Evolutionary conservation across 371 early-diverging fungal genomes (phyloP), one percentile per base, ranked within the genome.

Genomic region (Mucor ambiguus): DNA sequence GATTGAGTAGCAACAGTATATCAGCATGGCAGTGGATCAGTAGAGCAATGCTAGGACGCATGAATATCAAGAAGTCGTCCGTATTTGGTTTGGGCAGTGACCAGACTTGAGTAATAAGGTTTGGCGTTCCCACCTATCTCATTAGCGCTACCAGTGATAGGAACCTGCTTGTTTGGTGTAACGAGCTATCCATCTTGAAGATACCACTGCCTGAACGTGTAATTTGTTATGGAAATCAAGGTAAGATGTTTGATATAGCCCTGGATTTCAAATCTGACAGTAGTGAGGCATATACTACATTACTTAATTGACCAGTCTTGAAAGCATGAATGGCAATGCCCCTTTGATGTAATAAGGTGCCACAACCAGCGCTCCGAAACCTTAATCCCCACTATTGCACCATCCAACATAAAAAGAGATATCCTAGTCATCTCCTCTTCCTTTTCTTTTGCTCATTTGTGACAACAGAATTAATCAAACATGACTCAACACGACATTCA

Each of bases 401-500:
- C 52, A 52, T 52, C 52, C 24, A 52, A 52, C 52, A 28, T 52
- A 52, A 52, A 52, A 52, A 24, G 52, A 52, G 52, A 52, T 52
- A 33, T n/a, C 14, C 28, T 38, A 14, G 38, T 7, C 7, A 24
- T 38, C 22, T 16, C 11, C 30, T 18, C n/a, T 52, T 61, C 26
- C 56, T 41, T 35, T 56, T 6, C 14, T 63, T 20, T 60, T 59
- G 11, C 29, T 48, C 38, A 22, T 57, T 5, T 22, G 14, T 14
- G 14, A 12, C 28, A 28, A 43, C n/a, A 33, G 7, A 12, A 35
- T 35, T 3, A 20, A 55, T 14, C 11, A 54, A 67, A 14, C 20
- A 73, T 73, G 73, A 57, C 67, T 41, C 73, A 73, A 69, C 30
- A 29, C 16, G 70, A 73, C 54, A 55, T 73, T 29, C 73, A 73